Base-by-base conservation (phyloP, 2,329 filamentous ascomycete species). In the Cordyceps cicadae region DNA sequence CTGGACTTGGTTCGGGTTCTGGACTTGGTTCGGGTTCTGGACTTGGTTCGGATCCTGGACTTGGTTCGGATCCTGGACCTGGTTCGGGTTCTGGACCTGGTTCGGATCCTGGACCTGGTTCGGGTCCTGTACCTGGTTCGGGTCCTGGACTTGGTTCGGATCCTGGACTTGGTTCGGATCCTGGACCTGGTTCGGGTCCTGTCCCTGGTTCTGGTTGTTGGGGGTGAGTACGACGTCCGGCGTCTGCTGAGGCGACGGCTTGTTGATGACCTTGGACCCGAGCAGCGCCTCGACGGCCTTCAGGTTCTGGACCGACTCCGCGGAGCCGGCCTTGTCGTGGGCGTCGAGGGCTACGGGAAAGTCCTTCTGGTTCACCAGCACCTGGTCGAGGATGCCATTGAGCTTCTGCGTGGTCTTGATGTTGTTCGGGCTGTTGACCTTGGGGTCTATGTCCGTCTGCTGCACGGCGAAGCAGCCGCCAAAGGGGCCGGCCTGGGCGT, bases 401-500 rank as follows among this genome's bases (percentile, higher is more conserved):
- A 82, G 70, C 1, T 71, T 75, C 63, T 80, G 73, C 0, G 68
- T 69, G 0, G 82, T 84, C 5, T 67, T 61, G 66, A 86, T 79
- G 54, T 71, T 73, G 6, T 24, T 39, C 6, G 46, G 55, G 7
- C 9, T 37, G 45, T 57, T 57, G 3, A 8, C 17, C 8, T 29
- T 19, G 3, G n/a, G n/a, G 6, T 39, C 1, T 7, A 14, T 57
- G 29, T 39, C 26, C 1, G 5, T n/a, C 29, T 57, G 54, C 9
- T 84, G 79, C 19, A 85, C 76, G 2, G 81, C 72, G 68, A 85
- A 80, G 70, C 83, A 86, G 55, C 82, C 79, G 45, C 80, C 80
- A 60, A 85, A 85, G 14, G 81, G 81, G 5, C 81, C 81, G 11
- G 81, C 81, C 3, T 79, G 70, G 4, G 81, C 80, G 60, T 79